Base-by-base conservation (phyloP, 164 flowering plant genomes). In the Stephania japonica region DNA sequence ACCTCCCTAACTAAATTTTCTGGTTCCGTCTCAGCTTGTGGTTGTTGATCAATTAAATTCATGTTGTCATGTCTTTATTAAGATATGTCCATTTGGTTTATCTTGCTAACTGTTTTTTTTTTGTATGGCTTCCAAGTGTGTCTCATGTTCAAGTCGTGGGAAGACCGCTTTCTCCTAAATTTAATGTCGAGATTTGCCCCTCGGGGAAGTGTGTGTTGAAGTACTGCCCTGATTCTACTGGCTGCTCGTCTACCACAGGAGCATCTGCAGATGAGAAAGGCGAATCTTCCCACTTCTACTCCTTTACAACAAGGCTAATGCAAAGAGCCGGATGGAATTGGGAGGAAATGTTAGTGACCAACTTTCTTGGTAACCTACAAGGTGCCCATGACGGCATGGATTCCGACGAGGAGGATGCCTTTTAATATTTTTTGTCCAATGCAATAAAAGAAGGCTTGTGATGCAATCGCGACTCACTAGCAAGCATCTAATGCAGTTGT, bases 61-160 rank as follows among this genome's bases (percentile, higher is more conserved):
- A 7, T 59, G 2, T 32, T 24, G 8, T 59, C 9, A 59, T 21
- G 8, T 18, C 9, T 2, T 59, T 59, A 6, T 59, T n/a, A 6
- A 59, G 64, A 4, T 59, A 59, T 59, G 21, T 18, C 7, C 21
- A 59, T n/a, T 59, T n/a, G 64, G 21, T 59, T 59, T 59, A 1
- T 5, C 10, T 59, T 59, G 9, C 61, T 43, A 26, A 16, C 18
- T 26, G 7, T 59, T 24, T n/a, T 8, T 10, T 12, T 25, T 49
- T 66, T 67, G 59, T 66, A 56, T 50, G 80, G 19, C 44, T 66
- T 65, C 72, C 64, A 18, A 88, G 91, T 68, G 79, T 88, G 62
- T 81, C 86, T 61, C 85, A 86, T 76, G 91, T 84, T 70, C 83
- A 85, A 83, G 89, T 77, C 41, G 72, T 82, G 32, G 91, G 89